Conservation (phyloP, 768 basidiomycete genomes). For the Suillus subaureus region DNA sequence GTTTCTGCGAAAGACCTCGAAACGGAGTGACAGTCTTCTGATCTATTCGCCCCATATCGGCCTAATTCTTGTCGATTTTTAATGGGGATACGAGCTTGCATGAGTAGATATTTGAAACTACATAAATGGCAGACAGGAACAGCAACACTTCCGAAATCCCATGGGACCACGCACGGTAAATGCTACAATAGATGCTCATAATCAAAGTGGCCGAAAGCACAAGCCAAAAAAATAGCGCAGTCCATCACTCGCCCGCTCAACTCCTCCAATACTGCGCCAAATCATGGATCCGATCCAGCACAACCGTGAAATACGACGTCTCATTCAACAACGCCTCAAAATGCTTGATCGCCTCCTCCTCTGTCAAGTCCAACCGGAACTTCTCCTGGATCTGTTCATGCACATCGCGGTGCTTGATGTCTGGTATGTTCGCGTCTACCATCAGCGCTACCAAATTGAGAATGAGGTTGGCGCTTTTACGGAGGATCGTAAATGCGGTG, state of each 20-base stretch:
- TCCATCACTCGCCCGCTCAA: slow-evolving; percentile 30
- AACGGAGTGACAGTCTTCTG: neutral
- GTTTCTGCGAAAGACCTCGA: neutral
- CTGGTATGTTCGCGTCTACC: slow-evolving; percentile 97
- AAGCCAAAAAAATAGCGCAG: neutral
- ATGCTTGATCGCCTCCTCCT: slow-evolving; percentile 97
- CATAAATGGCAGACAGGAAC: no score
- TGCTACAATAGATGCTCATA: no score
- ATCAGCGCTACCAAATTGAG: slow-evolving; percentile 95
- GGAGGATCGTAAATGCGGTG: slow-evolving; percentile 95
- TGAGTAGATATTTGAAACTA: no score
- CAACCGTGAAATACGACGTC: slow-evolving; percentile 90
- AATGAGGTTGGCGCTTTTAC: slow-evolving; percentile 97
- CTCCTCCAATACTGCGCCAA: slow-evolving; percentile 89
- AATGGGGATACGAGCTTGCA: no score
- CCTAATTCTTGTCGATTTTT: no score
- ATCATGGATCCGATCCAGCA: slow-evolving; percentile 93
- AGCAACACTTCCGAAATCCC: no score
- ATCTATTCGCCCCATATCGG: no score
- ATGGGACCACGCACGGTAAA: no score
- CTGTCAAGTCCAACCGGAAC: slow-evolving; percentile 90
- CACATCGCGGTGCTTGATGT: slow-evolving; percentile 90
- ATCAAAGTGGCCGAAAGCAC: no score
- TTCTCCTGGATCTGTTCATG: slow-evolving; percentile 94
- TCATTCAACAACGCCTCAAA: slow-evolving; percentile 94